Evolutionary conservation across 192 early-diverging fungal genomes (phyloP).

Genomic region (Mortierella alpina): DNA sequence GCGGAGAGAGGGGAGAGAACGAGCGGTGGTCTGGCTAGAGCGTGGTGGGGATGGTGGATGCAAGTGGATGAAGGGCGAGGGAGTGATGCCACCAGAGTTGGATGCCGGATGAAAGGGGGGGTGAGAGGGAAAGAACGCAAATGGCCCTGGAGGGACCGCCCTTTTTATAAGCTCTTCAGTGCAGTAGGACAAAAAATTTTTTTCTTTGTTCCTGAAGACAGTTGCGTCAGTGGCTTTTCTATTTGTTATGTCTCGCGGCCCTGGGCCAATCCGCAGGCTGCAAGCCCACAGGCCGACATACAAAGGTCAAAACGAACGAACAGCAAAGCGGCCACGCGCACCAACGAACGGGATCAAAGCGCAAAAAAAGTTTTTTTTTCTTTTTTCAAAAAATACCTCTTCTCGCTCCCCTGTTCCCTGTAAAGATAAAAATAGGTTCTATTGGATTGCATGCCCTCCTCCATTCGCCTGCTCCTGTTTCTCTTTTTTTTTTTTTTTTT

Average conservation of each 20-base stretch:
- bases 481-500: background rate
- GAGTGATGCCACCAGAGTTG: conserved; percentile 23
- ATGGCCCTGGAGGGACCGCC: conserved; percentile 5
- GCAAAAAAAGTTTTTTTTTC: conserved; percentile 3
- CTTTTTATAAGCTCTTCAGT: background rate
- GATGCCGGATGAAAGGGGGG: conserved; percentile 24
- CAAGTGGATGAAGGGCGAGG: conserved; percentile 4
- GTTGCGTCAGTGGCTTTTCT: background rate
- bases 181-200: background rate
- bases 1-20: background rate
- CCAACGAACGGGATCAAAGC: background rate
- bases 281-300: background rate
- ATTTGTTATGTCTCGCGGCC: background rate
- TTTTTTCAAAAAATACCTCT: background rate
- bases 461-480: too few species aligned
- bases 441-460: too few species aligned
- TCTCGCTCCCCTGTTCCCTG: background rate
- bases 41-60: conserved; percentile 21
- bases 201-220: too few species aligned
- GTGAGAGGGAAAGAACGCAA: conserved; percentile 36
- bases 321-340: conserved; percentile 23
- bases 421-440: too few species aligned
- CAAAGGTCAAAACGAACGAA: background rate
- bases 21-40: conserved; percentile 7
- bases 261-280: background rate